phyloP scores from a whole-genome alignment of 768 basidiomycete species.

The Lactarius sanguifluus region DNA sequence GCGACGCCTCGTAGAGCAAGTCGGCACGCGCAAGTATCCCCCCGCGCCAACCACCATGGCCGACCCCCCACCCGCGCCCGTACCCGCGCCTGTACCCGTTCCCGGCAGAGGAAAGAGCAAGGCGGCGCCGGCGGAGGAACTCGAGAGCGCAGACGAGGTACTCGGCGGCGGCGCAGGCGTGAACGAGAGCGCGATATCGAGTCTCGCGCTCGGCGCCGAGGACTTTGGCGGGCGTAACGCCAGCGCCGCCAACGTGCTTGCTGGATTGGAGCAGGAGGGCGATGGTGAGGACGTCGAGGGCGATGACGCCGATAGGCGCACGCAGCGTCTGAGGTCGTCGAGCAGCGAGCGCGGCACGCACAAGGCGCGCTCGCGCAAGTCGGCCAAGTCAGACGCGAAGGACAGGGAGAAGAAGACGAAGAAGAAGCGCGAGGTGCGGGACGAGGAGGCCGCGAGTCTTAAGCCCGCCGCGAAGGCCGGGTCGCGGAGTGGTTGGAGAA shows the following conservation, averaged over 20 bases:
- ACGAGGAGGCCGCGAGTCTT: conserved; percentile 37
- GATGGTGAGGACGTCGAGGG: conserved; percentile 12
- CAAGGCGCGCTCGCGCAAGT: conserved; percentile 25
- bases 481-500: conserved; percentile 78
- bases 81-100: conserved; percentile 11
- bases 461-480: conserved; percentile 56
- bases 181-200: conserved; percentile 49
- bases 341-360: conserved; percentile 27
- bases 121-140: not conserved
- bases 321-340: conserved; percentile 21
- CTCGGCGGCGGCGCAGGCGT: conserved; percentile 26
- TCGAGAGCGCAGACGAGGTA: not conserved
- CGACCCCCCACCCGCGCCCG: conserved; percentile 1
- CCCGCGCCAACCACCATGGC: conserved; percentile 14
- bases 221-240: conserved; percentile 37
- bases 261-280: not conserved
- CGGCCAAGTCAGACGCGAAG: conserved; percentile 15
- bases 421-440: conserved; percentile 31
- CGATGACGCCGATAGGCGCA: conserved; percentile 22
- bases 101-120: conserved; percentile 9
- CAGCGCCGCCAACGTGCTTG: conserved; percentile 28
- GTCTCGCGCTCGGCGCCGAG: conserved; percentile 43
- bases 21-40: conserved; percentile 59
- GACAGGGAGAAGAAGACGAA: conserved; percentile 30
- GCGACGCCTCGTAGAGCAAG: conserved; percentile 62